These are phyloP conservation scores for Diplodia mutila DNA, from an alignment of 2,329 filamentous ascomycete species.

Conservation along the genomic window DNA sequence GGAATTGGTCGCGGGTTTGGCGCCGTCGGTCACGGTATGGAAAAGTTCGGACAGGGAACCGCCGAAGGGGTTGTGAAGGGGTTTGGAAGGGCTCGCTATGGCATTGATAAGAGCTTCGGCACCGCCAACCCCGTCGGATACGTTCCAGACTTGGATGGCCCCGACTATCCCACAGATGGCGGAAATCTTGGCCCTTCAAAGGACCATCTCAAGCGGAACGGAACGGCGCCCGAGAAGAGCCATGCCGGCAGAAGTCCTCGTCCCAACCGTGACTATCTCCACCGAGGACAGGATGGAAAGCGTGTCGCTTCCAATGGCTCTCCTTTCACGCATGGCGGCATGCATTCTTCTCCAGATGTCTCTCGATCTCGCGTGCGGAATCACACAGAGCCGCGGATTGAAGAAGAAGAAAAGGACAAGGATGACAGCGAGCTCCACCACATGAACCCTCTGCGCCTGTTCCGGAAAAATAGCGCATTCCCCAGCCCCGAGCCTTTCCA, in stretches of 20 bases:
- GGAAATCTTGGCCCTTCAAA: not conserved
- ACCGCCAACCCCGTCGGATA: constrained; percentile 8
- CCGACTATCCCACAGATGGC: not conserved
- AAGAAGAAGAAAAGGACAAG: not conserved
- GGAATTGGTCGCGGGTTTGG: constrained; percentile 23
- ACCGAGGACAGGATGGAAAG: constrained; percentile 5
- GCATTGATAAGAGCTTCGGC: constrained; percentile 4
- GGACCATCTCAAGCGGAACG: constrained; percentile 7
- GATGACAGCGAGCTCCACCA: constrained; percentile 1
- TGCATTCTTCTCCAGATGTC: constrained; percentile 10
- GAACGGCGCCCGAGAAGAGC: not conserved
- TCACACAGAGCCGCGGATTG: not conserved
- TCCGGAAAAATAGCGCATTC: constrained; percentile 16
- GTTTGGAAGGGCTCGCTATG: not conserved
- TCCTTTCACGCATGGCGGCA: not conserved
- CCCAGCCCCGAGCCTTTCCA: constrained; percentile 22
- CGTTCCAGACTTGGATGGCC: constrained; percentile 10
- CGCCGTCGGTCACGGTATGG: constrained; percentile 19
- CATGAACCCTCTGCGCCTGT: constrained; percentile 17
- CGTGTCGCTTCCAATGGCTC: not conserved
- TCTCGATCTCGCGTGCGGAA: constrained; percentile 11
- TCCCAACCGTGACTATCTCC: constrained; percentile 14
- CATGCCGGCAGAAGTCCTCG: not conserved
- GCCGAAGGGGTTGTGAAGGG: constrained; percentile 3
- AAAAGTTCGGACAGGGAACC: constrained; percentile 14